Base-by-base conservation (phyloP, 345 rosid species). In the Eucalyptus erythrocorys region DNA sequence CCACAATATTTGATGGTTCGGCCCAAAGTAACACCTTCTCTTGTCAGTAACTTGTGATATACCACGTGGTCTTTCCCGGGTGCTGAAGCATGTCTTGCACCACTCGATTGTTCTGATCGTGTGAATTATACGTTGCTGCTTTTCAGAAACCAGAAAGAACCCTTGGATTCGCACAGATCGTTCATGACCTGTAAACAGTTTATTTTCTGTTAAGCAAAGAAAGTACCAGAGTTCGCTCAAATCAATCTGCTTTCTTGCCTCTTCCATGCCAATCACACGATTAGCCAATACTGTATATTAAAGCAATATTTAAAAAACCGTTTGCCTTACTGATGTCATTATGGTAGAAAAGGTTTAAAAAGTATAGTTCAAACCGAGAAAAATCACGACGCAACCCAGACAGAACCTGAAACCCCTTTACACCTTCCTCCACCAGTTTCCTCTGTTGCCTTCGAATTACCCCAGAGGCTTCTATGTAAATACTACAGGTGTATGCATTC, bases 141-240 rank as follows among this genome's bases (percentile, higher is more conserved):
- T 89, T 90, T 94, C 91, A 96, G 89, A 59, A 92, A 87, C 97
- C 97, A 96, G 14, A 92, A 91, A 59, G 94, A 91, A 86, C 93
- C 94, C 89, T 87, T 93, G 84, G 93, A 90, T 90, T 93, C 96
- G 87, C 97, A 96, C 45, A 95, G 40, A 42, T 96, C 99, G 59
- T 88, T 88, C 94, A 95, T 93, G 86, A 95, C 95, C 96, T 94
- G 93, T 85, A 89, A 84, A 43, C 80, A 42, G 79, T 40, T 76
- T 76, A 76, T 43, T 40, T 76, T 40, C 84, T 2, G 16, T 76
- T 40, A 76, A 22, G 47, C 47, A 76, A 76, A 40, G 84, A 76
- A 76, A 21, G 24, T 21, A 76, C 27, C 30, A 21, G 47, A 76
- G 84, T 76, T 21, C 9, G 9, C 30, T 76, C 47, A 40, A 37